Percentiles rank a stretch among this genome's conserved stretches.
phyloP scores from a whole-genome alignment of 179 eudicot genomes.

The Carnegiea gigantea region DNA sequence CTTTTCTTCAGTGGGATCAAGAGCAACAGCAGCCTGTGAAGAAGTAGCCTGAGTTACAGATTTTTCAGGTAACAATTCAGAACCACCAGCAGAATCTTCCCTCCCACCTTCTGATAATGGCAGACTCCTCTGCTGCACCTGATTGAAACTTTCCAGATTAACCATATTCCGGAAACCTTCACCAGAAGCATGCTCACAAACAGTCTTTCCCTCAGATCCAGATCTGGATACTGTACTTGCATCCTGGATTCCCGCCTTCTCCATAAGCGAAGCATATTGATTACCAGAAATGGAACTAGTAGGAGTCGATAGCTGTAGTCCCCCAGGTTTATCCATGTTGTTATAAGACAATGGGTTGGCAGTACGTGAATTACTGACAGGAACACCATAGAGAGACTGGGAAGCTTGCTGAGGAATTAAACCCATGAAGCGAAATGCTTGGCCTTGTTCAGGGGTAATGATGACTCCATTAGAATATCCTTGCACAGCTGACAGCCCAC shows the following conservation, averaged over 20 bases:
- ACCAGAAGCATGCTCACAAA: slow-evolving; percentile 47
- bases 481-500: slow-evolving; percentile 45
- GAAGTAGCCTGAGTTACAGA: slow-evolving; percentile 25
- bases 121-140: slow-evolving; percentile 42
- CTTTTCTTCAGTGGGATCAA: slow-evolving; percentile 86
- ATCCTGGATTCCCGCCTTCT: slow-evolving; percentile 48
- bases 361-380: slow-evolving; percentile 57
- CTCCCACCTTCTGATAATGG: slow-evolving; percentile 40
- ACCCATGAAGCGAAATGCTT: slow-evolving; percentile 52
- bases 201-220: slow-evolving; percentile 45
- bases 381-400: slow-evolving; percentile 84
- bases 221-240: slow-evolving; percentile 37
- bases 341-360: slow-evolving; percentile 31
- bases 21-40: slow-evolving; percentile 48
- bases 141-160: slow-evolving; percentile 45
- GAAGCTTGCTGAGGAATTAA: slow-evolving; percentile 58
- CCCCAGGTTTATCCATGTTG: slow-evolving; percentile 40
- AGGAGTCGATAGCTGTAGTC: slow-evolving; percentile 37
- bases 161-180: slow-evolving; percentile 42
- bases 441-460: slow-evolving; percentile 62
- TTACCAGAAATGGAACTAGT: slow-evolving; percentile 46
- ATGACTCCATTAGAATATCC: slow-evolving; percentile 54
- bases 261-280: slow-evolving; percentile 43
- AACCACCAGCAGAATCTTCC: slow-evolving; percentile 40
- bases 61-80: slow-evolving; percentile 42